phyloP scores from a whole-genome alignment of 1,284 basidiomycete genomes.

The Ganoderma resinaceum region DNA sequence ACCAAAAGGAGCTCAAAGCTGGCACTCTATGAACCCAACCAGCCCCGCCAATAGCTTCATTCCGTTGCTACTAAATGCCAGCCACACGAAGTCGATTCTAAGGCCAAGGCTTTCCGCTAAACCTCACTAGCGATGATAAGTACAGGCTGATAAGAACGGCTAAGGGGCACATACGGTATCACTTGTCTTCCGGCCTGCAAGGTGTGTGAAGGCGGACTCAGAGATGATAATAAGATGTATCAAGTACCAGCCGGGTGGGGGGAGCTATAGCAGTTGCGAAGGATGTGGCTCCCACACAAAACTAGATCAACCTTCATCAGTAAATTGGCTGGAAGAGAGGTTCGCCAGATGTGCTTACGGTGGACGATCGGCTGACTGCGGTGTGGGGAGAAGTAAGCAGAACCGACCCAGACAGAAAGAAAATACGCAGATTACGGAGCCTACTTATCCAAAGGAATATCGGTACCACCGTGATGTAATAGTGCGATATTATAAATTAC shows the following conservation, averaged over 20 bases:
- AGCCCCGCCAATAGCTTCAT: conserved; percentile 95
- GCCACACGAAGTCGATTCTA: conserved; percentile 86
- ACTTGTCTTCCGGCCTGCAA: conserved; percentile 79
- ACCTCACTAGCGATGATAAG: conserved; percentile 65
- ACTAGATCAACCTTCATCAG: too few relatives aligned
- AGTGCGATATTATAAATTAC: conserved; percentile 16
- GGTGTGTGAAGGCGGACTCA: too few relatives aligned
- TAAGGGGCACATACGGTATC: conserved; percentile 49
- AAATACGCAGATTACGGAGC: background rate
- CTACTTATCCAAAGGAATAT: background rate
- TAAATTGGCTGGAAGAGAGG: too few relatives aligned
- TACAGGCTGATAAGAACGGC: background rate
- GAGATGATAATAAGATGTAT: too few relatives aligned
- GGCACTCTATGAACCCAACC: conserved; percentile 84
- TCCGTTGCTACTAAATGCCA: conserved; percentile 87
- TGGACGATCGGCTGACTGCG: too few relatives aligned
- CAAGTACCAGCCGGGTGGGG: too few relatives aligned
- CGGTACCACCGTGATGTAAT: background rate
- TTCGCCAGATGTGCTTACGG: too few relatives aligned
- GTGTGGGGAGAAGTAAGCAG: background rate
- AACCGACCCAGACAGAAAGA: background rate
- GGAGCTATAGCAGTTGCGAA: too few relatives aligned
- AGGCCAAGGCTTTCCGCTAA: conserved; percentile 66
- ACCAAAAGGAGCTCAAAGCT: conserved; percentile 87
- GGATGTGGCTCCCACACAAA: too few relatives aligned